phyloP scores from a whole-genome alignment of 768 basidiomycete genomes.

The Panaeolus cyanescens region DNA sequence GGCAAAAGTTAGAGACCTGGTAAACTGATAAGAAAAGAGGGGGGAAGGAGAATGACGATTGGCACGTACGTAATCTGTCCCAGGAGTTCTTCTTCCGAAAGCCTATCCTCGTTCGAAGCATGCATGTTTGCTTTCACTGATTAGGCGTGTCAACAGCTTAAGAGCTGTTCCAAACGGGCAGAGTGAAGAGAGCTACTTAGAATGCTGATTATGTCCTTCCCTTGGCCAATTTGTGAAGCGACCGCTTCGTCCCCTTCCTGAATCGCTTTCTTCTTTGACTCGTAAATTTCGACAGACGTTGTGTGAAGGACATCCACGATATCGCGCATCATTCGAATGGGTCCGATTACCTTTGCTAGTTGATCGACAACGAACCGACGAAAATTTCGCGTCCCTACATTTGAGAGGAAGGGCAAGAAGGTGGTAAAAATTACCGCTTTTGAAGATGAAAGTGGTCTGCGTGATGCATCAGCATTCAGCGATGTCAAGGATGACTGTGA shows the following conservation, averaged over 20 bases:
- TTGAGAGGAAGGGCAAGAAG: constrained; percentile 15
- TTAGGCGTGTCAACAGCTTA: not conserved
- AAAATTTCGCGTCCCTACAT: constrained; percentile 29
- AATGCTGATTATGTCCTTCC: constrained; percentile 50
- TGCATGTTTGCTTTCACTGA: constrained; percentile 37
- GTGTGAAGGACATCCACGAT: constrained; percentile 36
- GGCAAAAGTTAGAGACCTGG: constrained; percentile 32
- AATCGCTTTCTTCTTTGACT: constrained; percentile 37
- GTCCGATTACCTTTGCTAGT: constrained; percentile 25
- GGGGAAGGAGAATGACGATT: not conserved
- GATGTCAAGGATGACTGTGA: not conserved
- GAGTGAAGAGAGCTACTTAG: constrained; percentile 32
- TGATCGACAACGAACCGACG: constrained; percentile 33
- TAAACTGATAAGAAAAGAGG: not conserved
- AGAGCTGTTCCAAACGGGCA: not conserved
- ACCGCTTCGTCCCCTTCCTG: constrained; percentile 33
- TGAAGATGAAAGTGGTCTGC: constrained; percentile 12
- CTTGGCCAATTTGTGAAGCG: constrained; percentile 33
- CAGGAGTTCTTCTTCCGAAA: constrained; percentile 34
- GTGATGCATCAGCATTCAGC: not conserved
- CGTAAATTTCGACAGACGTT: constrained; percentile 36
- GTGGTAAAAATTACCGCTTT: constrained; percentile 1
- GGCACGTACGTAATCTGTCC: constrained; percentile 28
- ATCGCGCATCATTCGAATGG: constrained; percentile 28
- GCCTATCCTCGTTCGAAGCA: constrained; percentile 29